phyloP scores from a whole-genome alignment of 2,329 filamentous ascomycete species.

The Xylaria polymorpha region DNA sequence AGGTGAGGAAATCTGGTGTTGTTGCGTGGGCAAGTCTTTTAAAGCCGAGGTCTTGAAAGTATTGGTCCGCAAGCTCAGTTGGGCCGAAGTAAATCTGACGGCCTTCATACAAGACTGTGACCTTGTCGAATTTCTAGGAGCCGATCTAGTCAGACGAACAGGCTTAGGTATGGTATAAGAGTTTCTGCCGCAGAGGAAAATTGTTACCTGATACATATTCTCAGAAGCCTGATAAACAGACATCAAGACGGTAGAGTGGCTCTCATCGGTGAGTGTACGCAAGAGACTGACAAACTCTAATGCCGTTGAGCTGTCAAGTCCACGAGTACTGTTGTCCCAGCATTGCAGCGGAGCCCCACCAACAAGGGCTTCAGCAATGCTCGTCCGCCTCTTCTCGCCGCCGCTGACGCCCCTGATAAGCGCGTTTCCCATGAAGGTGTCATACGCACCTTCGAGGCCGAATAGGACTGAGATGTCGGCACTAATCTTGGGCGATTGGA shows the following conservation, averaged over 20 bases:
- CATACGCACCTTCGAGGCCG: slow-evolving; percentile 56
- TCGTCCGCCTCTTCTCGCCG: slow-evolving; percentile 75
- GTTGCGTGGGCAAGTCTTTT: slow-evolving; percentile 72
- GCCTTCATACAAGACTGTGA: slow-evolving; percentile 66
- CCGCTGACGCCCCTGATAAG: slow-evolving; percentile 78
- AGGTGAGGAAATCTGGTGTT: slow-evolving; percentile 76
- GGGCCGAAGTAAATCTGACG: slow-evolving; percentile 72
- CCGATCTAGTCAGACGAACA: neutral
- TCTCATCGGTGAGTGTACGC: slow-evolving; percentile 68
- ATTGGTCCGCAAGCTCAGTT: slow-evolving; percentile 67
- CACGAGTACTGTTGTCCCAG: slow-evolving; percentile 77
- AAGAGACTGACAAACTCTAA: neutral
- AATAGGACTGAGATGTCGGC: slow-evolving; percentile 49
- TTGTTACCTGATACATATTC: slow-evolving; percentile 63
- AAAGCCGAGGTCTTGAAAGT: slow-evolving; percentile 74
- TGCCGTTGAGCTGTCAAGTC: slow-evolving; percentile 78
- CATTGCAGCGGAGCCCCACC: slow-evolving; percentile 67
- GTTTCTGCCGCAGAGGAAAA: neutral
- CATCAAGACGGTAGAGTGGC: slow-evolving; percentile 48
- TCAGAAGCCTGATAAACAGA: slow-evolving; percentile 78
- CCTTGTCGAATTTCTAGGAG: slow-evolving; percentile 62
- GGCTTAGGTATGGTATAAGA: neutral
- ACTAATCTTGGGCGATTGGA: neutral
- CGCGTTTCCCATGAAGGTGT: slow-evolving; percentile 79
- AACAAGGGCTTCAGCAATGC: slow-evolving; percentile 68